phyloP scores from a whole-genome alignment of 2,329 filamentous ascomycete species.

The Polychaeton citri region DNA sequence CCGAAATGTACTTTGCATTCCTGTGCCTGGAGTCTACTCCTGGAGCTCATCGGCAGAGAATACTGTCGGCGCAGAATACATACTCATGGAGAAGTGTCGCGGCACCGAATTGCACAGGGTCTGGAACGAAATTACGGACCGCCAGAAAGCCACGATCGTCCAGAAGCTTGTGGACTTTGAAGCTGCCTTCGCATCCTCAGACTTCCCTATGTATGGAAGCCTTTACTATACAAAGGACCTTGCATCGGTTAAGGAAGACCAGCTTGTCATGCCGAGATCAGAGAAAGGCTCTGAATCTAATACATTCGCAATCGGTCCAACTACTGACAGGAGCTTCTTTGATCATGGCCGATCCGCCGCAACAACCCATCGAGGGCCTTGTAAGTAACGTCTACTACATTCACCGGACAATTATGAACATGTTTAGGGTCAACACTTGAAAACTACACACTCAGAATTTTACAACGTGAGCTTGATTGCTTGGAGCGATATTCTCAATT shows the following conservation, averaged over 20 bases:
- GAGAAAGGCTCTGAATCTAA: neutral
- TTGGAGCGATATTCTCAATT: conserved; percentile 3
- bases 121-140: conserved; percentile 7
- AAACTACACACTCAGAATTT: conserved; percentile 4
- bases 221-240: conserved; percentile 4
- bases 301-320: conserved; percentile 2
- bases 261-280: conserved; percentile 1
- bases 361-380: conserved; percentile 4
- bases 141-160: conserved; percentile 4
- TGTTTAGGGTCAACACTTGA: conserved; percentile 2
- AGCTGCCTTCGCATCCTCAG: conserved; percentile 1
- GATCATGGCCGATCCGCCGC: conserved; percentile 3
- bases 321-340: conserved; percentile 5
- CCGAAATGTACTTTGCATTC: conserved; percentile 1
- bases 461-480: conserved; percentile 2
- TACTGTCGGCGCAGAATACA: conserved; percentile 4
- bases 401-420: neutral
- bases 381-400: conserved; percentile 10
- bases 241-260: neutral
- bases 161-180: conserved; percentile 2
- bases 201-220: conserved; percentile 2
- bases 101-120: conserved; percentile 2
- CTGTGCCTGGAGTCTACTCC: conserved; percentile 4
- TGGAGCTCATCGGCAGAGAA: conserved; percentile 3
- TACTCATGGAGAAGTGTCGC: conserved; percentile 3